These are phyloP conservation scores for Tolypocladium amazonense DNA, from an alignment of 2,329 filamentous ascomycete species.

Conservation along the genomic window DNA sequence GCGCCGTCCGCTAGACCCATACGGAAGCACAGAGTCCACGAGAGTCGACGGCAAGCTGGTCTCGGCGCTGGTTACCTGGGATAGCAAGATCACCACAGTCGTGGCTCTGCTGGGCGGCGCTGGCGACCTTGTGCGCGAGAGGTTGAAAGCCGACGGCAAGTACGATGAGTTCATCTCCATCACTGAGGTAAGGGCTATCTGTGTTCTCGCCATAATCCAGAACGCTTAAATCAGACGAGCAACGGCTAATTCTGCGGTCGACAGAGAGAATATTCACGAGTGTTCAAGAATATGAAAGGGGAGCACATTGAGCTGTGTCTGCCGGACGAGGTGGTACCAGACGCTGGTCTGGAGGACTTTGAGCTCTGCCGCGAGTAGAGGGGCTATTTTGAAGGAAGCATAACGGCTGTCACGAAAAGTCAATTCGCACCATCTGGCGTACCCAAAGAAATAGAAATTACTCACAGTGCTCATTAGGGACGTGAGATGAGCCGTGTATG, in stretches of 20 bases:
- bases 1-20: slow-evolving; percentile 16
- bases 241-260: neutral
- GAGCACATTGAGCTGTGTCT: slow-evolving; percentile 18
- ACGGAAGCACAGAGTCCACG: slow-evolving; percentile 29
- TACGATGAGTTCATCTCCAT: slow-evolving; percentile 24
- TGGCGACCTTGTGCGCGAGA: slow-evolving; percentile 23
- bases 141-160: slow-evolving; percentile 24
- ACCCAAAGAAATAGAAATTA: neutral
- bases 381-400: no score
- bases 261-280: slow-evolving; percentile 18
- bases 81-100: slow-evolving; percentile 31
- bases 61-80: slow-evolving; percentile 30
- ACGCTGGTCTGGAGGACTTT: slow-evolving; percentile 16
- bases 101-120: slow-evolving; percentile 27
- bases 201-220: neutral
- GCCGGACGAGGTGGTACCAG: slow-evolving; percentile 11
- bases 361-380: slow-evolving; percentile 3
- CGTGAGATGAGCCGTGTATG: neutral
- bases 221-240: neutral
- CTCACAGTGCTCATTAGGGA: neutral
- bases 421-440: neutral
- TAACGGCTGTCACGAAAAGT: neutral
- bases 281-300: slow-evolving; percentile 17
- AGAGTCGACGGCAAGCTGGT: slow-evolving; percentile 25
- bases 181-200: slow-evolving; percentile 10